phyloP scores from a whole-genome alignment of 108 stramenopile genomes.

The Cylindrotheca fusiformis region DNA sequence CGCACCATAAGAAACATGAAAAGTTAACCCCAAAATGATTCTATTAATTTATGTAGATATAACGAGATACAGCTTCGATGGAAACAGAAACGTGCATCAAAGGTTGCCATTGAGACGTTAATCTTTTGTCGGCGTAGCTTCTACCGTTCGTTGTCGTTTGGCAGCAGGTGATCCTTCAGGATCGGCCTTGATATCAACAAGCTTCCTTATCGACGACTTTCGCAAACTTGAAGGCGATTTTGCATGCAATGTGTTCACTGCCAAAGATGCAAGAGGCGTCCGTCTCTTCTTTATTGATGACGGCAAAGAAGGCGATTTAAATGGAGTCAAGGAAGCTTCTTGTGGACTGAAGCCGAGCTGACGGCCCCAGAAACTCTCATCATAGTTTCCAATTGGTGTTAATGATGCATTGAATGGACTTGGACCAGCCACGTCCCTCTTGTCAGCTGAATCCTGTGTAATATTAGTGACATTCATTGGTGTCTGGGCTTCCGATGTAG shows the following conservation, averaged over 20 bases:
- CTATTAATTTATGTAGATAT: no score
- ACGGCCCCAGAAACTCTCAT: constrained; percentile 21
- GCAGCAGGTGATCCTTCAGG: constrained; percentile 12
- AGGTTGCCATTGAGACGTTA: neutral
- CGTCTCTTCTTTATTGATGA: constrained; percentile 14
- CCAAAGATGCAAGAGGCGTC: constrained; percentile 13
- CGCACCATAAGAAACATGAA: no score
- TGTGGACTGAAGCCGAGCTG: constrained; percentile 35
- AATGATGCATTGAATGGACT: constrained; percentile 30
- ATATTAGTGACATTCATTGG: constrained; percentile 7
- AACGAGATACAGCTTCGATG: no score
- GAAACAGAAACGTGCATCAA: neutral
- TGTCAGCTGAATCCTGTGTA: constrained; percentile 26
- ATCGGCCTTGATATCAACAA: constrained; percentile 1
- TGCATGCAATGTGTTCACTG: constrained; percentile 6
- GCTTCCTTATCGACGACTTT: constrained; percentile 18
- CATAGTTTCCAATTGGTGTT: constrained; percentile 33
- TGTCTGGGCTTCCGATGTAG: constrained; percentile 22
- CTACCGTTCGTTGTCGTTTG: constrained; percentile 23
- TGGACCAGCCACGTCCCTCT: constrained; percentile 17
- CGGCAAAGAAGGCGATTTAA: constrained; percentile 15
- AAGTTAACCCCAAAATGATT: no score
- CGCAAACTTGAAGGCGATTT: neutral
- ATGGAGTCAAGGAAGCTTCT: constrained; percentile 22
- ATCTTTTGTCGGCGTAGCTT: neutral